Conservation (phyloP, 768 basidiomycete genomes). For the Mycena indigotica region DNA sequence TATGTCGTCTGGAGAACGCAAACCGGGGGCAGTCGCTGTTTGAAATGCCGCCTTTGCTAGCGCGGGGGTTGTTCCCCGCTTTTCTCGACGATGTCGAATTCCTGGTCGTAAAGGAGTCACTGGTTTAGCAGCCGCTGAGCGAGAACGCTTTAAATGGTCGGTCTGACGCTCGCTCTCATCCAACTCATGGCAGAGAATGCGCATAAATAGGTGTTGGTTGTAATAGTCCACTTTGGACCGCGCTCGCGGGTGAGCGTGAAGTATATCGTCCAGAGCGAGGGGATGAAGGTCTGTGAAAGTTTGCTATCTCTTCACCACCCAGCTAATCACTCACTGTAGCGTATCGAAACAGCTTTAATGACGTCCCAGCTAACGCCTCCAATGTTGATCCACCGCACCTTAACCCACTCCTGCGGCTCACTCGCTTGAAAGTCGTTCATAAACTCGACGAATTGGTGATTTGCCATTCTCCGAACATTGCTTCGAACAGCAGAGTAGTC, state of each 20-base stretch:
- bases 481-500: constrained; percentile 65
- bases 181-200: constrained; percentile 69
- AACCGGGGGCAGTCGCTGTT: background rate
- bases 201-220: constrained; percentile 67
- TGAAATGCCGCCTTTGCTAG: background rate
- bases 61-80: background rate
- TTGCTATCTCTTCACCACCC: background rate
- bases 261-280: constrained; percentile 69
- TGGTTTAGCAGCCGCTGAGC: background rate
- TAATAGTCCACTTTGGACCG: constrained; percentile 77
- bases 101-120: background rate
- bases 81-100: background rate
- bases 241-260: constrained; percentile 52
- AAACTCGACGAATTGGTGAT: constrained; percentile 57
- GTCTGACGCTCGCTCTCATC: constrained; percentile 25
- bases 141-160: constrained; percentile 2
- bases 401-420: constrained; percentile 58
- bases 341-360: constrained; percentile 63
- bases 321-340: constrained; percentile 50
- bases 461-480: constrained; percentile 56
- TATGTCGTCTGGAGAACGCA: constrained; percentile 7
- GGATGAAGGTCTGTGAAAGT: constrained; percentile 60
- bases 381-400: constrained; percentile 76
- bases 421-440: constrained; percentile 47
- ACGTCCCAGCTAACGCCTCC: constrained; percentile 73